Base-by-base conservation (phyloP, 192 early-diverging fungal genomes). In the Gaertneriomyces sp. region DNA sequence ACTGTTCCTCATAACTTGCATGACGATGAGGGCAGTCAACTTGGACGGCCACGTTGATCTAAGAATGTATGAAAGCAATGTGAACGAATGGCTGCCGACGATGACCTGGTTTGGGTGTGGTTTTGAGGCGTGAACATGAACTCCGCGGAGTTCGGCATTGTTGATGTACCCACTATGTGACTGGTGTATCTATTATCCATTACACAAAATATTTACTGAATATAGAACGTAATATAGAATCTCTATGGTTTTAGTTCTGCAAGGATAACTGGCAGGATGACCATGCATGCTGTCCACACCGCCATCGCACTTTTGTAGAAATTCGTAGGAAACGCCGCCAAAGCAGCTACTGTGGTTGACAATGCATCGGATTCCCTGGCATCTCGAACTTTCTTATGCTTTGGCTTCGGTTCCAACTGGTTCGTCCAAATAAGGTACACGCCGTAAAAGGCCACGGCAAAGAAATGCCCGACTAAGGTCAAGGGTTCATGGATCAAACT, bases 391-490 rank as follows among this genome's bases (percentile, higher is more conserved):
- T 38, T n/a, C 8, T 57, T 16, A n/a, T 38, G 4, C 7, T 11
- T 57, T 57, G 12, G 17, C 14, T 16, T 14, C 40, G 58, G 58
- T 45, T 68, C 58, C 5, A 68, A 6, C 46, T 45, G 42, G 7
- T 47, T 41, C 70, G 78, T 53, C 8, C 60, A 45, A 17, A 75
- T 70, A 14, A 73, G 61, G 14, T 45, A 71, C 16, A 71, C 62
- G 61, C 72, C 76, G 60, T 78, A 76, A 42, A 81, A 56, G 11
- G 95, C 96, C 19, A 97, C 95, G 14, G 87, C 82, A 78, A 96
- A 97, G 70, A 98, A 98, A 76, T 97, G 95, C 65, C 83, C 85
- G 0, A 95, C 59, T 5, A 97, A 82, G 8, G 94, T 78, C 47
- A 82, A 44, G 7, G 95, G 93, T 45, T 80, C 82, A 20, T 87